Conservation (phyloP, 1,284 basidiomycete species). For the Ustilago sp. region DNA sequence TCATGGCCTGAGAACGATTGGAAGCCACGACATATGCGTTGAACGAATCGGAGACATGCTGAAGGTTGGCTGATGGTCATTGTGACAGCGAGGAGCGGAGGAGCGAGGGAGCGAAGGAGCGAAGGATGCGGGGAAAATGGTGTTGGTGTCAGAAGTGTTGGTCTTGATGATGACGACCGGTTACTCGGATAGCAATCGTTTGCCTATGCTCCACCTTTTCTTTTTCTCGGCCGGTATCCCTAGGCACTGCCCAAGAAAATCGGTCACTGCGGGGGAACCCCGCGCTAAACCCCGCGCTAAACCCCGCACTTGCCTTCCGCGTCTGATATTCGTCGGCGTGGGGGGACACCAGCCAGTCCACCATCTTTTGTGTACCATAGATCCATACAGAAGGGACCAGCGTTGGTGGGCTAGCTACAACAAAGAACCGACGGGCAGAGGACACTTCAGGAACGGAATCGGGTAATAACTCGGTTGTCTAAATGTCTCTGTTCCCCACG, state of each 20-base stretch:
- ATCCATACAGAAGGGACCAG: too few species aligned
- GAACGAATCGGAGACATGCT: conserved; percentile 56
- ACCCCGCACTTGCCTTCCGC: not conserved
- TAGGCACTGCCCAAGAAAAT: not conserved
- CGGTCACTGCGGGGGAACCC: conserved; percentile 4
- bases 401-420: too few species aligned
- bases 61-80: conserved; percentile 29
- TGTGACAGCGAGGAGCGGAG: not conserved
- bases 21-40: conserved; percentile 42
- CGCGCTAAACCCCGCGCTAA: not conserved
- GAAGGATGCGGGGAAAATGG: not conserved
- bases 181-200: not conserved
- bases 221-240: not conserved
- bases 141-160: not conserved
- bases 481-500: not conserved
- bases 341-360: not conserved
- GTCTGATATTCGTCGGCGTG: conserved; percentile 2
- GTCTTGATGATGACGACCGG: not conserved
- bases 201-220: not conserved
- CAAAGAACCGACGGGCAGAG: not conserved
- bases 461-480: not conserved
- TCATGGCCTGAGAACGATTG: conserved; percentile 57
- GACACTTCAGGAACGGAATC: not conserved
- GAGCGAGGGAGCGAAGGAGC: not conserved
- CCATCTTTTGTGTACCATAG: too few species aligned